Percentiles rank a stretch among this genome's conserved stretches.
phyloP scores from a whole-genome alignment of 2,329 filamentous ascomycete species.

The Xylariaceae sp. region DNA sequence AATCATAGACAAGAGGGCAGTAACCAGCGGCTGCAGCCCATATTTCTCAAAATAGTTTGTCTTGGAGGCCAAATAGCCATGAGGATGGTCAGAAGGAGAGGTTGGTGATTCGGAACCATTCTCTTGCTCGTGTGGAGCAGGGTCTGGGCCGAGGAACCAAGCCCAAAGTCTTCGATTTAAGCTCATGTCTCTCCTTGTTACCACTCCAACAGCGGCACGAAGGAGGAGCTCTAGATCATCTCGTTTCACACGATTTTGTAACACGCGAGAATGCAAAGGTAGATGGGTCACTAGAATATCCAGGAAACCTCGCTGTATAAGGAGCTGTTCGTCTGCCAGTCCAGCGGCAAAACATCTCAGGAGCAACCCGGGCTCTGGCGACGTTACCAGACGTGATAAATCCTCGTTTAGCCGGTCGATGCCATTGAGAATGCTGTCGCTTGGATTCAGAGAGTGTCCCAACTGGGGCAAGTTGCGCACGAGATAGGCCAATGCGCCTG shows the following conservation, averaged over 20 bases:
- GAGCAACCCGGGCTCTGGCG: constrained; percentile 86
- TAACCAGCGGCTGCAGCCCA: constrained; percentile 71
- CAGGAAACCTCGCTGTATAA: constrained; percentile 91
- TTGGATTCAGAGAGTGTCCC: constrained; percentile 39
- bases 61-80: constrained; percentile 51
- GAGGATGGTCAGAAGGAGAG: constrained; percentile 41
- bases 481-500: constrained; percentile 85
- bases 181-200: constrained; percentile 91
- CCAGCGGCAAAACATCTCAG: constrained; percentile 91
- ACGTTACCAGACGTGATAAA: constrained; percentile 66
- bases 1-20: constrained; percentile 76
- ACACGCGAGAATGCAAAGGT: constrained; percentile 75
- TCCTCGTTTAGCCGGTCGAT: constrained; percentile 50
- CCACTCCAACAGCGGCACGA: constrained; percentile 79
- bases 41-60: constrained; percentile 81
- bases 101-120: constrained; percentile 44
- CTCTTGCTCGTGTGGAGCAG: constrained; percentile 48
- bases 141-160: constrained; percentile 86
- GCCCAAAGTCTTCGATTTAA: constrained; percentile 92
- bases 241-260: constrained; percentile 71
- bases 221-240: constrained; percentile 80
- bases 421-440: constrained; percentile 32
- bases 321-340: constrained; percentile 78
- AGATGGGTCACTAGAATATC: constrained; percentile 89
- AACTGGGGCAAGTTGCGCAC: constrained; percentile 74